Conservation (phyloP, 202 grass and related monocot genomes). For the Setaria viridis region DNA sequence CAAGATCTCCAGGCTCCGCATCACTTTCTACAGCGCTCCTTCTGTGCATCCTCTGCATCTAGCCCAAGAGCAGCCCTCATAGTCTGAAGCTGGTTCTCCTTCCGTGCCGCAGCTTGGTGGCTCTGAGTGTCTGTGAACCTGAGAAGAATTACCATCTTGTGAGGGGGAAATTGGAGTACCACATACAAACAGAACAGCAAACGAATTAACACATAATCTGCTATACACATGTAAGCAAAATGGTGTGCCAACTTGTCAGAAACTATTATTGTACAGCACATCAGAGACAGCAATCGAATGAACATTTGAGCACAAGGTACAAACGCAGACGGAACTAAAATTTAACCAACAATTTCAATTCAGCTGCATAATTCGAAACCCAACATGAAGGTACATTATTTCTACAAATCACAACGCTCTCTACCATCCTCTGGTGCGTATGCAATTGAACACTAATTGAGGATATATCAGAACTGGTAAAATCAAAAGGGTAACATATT, state of each 20-base stretch:
- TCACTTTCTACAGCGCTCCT: slow-evolving; percentile 51
- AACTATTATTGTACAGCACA: neutral
- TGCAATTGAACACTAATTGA: neutral
- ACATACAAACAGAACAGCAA: neutral
- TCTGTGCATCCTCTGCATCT: slow-evolving; percentile 39
- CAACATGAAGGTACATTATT: neutral
- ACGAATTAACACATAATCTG: neutral
- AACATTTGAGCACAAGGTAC: neutral
- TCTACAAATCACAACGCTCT: neutral
- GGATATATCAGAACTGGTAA: neutral
- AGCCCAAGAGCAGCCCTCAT: slow-evolving; percentile 73
- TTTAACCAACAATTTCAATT: neutral
- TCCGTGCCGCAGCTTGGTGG: slow-evolving; percentile 66
- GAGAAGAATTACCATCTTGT: slow-evolving; percentile 25
- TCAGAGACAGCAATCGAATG: neutral
- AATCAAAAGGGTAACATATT: neutral
- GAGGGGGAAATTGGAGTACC: slow-evolving; percentile 7
- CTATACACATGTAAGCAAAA: neutral
- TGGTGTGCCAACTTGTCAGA: neutral
- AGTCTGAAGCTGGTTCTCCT: slow-evolving; percentile 79
- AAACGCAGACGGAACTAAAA: neutral
- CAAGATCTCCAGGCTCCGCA: slow-evolving; percentile 68
- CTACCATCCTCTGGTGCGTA: neutral
- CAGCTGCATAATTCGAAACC: neutral
- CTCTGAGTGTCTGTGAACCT: slow-evolving; percentile 66